Conservation (phyloP, 2,329 filamentous ascomycete genomes). For the Paraphaeosphaeria sporulosa region DNA sequence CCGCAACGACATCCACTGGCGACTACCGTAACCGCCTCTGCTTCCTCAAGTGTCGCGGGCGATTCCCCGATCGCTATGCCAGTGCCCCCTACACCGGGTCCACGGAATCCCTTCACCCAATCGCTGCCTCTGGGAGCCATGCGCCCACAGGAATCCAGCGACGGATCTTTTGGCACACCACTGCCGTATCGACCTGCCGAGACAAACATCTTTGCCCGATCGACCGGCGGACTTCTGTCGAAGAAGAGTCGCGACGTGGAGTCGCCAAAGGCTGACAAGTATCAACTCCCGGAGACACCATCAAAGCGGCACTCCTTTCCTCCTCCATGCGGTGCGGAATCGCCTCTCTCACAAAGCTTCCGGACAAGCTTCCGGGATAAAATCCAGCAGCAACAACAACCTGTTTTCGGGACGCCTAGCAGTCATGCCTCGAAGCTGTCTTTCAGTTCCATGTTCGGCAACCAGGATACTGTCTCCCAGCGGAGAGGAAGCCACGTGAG, state of each 20-base stretch:
- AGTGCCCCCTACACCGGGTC: conserved; percentile 41
- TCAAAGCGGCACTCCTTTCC: conserved; percentile 87
- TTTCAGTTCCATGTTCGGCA: conserved; percentile 72
- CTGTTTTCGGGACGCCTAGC: conserved; percentile 79
- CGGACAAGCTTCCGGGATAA: conserved; percentile 9
- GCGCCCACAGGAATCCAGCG: conserved; percentile 58
- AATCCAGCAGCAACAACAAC: conserved; percentile 37
- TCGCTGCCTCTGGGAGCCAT: conserved; percentile 74
- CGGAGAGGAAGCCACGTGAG: conserved; percentile 78
- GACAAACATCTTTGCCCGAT: conserved; percentile 77
- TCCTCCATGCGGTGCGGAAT: conserved; percentile 66
- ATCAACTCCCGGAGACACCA: conserved; percentile 89
- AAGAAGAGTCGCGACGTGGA: conserved; percentile 87
- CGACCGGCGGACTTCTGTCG: conserved; percentile 79
- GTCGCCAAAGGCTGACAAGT: conserved; percentile 62
- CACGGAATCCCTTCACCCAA: conserved; percentile 66
- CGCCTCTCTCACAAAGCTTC: conserved; percentile 2
- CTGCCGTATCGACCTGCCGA: conserved; percentile 78
- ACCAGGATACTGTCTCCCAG: conserved; percentile 58
- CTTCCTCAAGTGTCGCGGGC: conserved; percentile 77
- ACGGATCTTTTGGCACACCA: conserved; percentile 73
- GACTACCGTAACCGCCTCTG: conserved; percentile 84
- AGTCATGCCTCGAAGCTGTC: conserved; percentile 70
- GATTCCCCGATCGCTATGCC: conserved; percentile 55
- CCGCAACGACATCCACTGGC: conserved; percentile 78